phyloP scores from a whole-genome alignment of 1,284 basidiomycete genomes.

The Trametes sp. region DNA sequence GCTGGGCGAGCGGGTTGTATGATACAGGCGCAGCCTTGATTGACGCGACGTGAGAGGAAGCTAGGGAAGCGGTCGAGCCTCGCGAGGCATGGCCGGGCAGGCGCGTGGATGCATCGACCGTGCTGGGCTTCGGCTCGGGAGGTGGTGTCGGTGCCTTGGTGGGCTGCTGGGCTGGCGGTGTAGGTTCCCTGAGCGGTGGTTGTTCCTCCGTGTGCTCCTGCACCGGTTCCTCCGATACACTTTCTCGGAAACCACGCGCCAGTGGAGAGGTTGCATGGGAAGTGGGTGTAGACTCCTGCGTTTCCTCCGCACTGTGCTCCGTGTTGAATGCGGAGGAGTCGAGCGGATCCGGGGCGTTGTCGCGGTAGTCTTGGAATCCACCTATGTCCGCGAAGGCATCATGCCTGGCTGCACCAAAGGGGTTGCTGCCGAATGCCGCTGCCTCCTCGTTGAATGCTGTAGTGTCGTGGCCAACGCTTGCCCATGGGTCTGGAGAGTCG shows the following conservation, averaged over 20 bases:
- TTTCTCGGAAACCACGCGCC: conserved; percentile 43
- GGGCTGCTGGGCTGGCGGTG: conserved; percentile 23
- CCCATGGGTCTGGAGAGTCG: conserved; percentile 81
- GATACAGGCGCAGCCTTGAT: conserved; percentile 43
- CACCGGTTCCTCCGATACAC: conserved; percentile 37
- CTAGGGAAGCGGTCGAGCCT: conserved; percentile 29
- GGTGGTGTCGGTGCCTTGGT: conserved; percentile 31
- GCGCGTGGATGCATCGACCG: conserved; percentile 32
- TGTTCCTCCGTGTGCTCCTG: conserved; percentile 37
- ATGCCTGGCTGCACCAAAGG: conserved; percentile 19
- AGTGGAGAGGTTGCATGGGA: conserved; percentile 19
- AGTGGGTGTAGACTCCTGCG: conserved; percentile 26
- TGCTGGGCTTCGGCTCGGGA: conserved; percentile 26
- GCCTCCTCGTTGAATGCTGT: conserved; percentile 34
- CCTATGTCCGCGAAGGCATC: conserved; percentile 44
- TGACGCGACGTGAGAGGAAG: conserved; percentile 30
- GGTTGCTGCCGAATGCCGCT: conserved; percentile 22
- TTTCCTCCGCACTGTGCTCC: conserved; percentile 33
- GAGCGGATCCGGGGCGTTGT: conserved; percentile 20
- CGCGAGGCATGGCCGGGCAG: conserved; percentile 34
- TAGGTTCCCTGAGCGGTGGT: conserved; percentile 37
- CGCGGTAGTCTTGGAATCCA: conserved; percentile 22
- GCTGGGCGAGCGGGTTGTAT: conserved; percentile 62
- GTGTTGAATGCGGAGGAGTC: conserved; percentile 30
- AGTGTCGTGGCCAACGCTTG: conserved; percentile 49